Conservation (phyloP, 1,139 yeast genomes). For the Debaryomyces sp. region DNA sequence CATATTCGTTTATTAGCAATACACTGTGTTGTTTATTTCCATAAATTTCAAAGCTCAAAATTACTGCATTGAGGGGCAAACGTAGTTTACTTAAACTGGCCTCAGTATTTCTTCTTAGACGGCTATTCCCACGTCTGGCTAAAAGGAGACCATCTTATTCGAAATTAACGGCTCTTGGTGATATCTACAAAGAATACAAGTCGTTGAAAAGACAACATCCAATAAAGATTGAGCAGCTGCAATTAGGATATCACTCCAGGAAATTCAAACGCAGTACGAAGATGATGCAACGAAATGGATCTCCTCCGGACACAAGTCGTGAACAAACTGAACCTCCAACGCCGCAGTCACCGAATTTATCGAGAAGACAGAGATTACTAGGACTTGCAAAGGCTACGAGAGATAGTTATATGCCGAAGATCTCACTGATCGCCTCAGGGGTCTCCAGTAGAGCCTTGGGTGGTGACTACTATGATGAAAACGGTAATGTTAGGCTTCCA, state of each 20-base stretch:
- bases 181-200: slow-evolving; percentile 28
- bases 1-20: not conserved
- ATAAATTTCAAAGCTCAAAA: not conserved
- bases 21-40: slow-evolving; percentile 1
- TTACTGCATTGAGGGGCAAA: slow-evolving; percentile 18
- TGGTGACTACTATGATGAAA: slow-evolving; percentile 32
- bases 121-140: slow-evolving; percentile 16
- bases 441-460: slow-evolving; percentile 43
- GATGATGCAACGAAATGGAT: slow-evolving; percentile 11
- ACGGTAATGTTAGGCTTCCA: slow-evolving; percentile 39
- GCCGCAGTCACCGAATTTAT: slow-evolving; percentile 7
- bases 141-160: slow-evolving; percentile 13
- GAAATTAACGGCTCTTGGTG: slow-evolving; percentile 20
- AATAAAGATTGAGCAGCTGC: slow-evolving; percentile 7
- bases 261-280: slow-evolving; percentile 17
- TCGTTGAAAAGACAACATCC: slow-evolving; percentile 22
- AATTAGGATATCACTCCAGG: slow-evolving; percentile 13
- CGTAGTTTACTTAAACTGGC: slow-evolving; percentile 20
- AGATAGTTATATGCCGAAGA: slow-evolving; percentile 57
- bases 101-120: slow-evolving; percentile 21
- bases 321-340: not conserved
- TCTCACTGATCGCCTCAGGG: slow-evolving; percentile 52
- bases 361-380: slow-evolving; percentile 39
- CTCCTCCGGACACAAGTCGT: slow-evolving; percentile 5
- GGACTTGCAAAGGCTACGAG: slow-evolving; percentile 59